A percentile compares a stretch with the other conserved stretches of the same genome.
phyloP scores from a whole-genome alignment of 139 green algal genomes.

The Chlamydomonas asymmetrica region DNA sequence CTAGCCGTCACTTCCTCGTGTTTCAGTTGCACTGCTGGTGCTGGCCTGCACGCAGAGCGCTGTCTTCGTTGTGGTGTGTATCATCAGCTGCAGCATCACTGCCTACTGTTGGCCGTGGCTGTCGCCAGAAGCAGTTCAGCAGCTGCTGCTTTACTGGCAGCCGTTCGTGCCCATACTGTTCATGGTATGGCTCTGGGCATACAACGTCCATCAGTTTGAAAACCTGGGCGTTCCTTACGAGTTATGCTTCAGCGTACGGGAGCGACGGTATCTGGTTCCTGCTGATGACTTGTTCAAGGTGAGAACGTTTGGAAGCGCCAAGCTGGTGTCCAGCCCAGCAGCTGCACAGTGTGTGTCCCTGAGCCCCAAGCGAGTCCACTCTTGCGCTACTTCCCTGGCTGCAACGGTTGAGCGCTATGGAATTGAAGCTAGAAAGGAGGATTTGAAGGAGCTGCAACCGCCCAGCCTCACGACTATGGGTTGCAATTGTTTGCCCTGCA shows the following conservation, averaged over 20 bases:
- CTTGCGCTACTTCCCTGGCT: too few relatives aligned
- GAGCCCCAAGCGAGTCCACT: too few relatives aligned
- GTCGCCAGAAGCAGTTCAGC: not conserved
- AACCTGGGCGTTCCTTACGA: slow-evolving; percentile 60
- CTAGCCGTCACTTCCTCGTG: too few relatives aligned
- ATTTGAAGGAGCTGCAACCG: not conserved
- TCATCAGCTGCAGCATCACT: too few relatives aligned
- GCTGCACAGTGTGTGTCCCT: too few relatives aligned
- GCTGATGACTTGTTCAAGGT: slow-evolving; percentile 30
- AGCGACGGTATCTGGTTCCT: slow-evolving; percentile 58
- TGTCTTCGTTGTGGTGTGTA: too few relatives aligned
- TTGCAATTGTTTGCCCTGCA: slow-evolving; percentile 24
- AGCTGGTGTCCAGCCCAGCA: too few relatives aligned
- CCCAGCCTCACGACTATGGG: not conserved
- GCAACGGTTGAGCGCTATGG: too few relatives aligned
- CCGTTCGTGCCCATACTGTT: slow-evolving; percentile 67
- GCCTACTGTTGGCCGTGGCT: not conserved
- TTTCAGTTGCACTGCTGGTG: too few relatives aligned
- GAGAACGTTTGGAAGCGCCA: too few relatives aligned
- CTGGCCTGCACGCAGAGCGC: too few relatives aligned
- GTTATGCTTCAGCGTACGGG: slow-evolving; percentile 63
- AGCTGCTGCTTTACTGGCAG: slow-evolving; percentile 72
- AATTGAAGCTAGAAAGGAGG: too few relatives aligned
- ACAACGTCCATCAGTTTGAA: slow-evolving; percentile 63
- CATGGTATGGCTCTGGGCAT: slow-evolving; percentile 81